Evolutionary conservation across 768 basidiomycete genomes (phyloP), one percentile per base, ranked within the genome.

Genomic region (Lactifluus echinatus): DNA sequence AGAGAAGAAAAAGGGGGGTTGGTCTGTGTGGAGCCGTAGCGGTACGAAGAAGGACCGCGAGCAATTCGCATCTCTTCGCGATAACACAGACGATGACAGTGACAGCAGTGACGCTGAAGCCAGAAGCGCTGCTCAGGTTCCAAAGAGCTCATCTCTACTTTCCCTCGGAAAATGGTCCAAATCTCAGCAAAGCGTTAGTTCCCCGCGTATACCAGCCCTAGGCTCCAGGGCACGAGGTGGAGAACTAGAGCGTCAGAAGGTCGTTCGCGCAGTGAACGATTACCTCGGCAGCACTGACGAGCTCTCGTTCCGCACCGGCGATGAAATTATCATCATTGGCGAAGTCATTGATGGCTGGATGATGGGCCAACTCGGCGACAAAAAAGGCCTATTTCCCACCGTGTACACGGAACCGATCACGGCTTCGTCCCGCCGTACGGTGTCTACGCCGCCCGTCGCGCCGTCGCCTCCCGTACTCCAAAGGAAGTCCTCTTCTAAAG

Each of bases 291-390:
- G 83, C 2, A 72, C 80, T 2, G 92, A 93, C 63, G 93, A 95
- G 68, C 74, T 96, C 36, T 78, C 78, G 42, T 85, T 95, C 72
- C 77, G 73, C 56, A 73, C 76, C 4, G 93, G 91, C 0, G 84
- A 86, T 39, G 81, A 89, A 63, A 86, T 96, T 55, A 69, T 76
- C 14, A 83, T 93, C 28, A 64, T 89, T 28, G 83, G 82, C 33
- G 90, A 94, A 67, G 88, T 93, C 0, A 74, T 91, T 33, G 87
- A 89, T 60, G 91, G 83, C 58, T 94, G 93, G 93, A 94, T 90
- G 87, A 80, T 92, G 74, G 93, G 92, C 7, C 83, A 87, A 66
- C 67, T 82, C 33, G 72, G 78, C 54, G 89, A 88, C 2, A 75
- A 75, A 60, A 82, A 78, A 50, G 93, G 93, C 14, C 68, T 95